A percentile compares a stretch with the other conserved stretches of the same genome.
Evolutionary conservation across 2,329 filamentous ascomycete genomes (phyloP).

Genomic region (Aureobasidium subglaciale): DNA sequence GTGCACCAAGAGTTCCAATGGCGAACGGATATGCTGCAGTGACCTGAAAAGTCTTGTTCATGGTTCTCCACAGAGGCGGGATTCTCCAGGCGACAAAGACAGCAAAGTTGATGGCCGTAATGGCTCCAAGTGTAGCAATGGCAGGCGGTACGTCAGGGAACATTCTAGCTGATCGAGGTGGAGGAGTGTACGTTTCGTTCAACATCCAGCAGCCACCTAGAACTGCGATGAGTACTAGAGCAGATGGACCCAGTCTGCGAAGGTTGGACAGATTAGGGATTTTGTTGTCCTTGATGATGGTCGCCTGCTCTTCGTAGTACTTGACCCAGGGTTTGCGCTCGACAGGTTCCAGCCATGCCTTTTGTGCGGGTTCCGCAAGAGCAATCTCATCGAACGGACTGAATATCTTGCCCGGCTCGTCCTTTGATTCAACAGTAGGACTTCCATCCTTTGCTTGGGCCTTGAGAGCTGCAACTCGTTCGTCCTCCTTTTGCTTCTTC

Average conservation of each 20-base stretch:
- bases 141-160: conserved; percentile 56
- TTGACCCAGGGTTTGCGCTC: conserved; percentile 30
- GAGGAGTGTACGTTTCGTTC: conserved; percentile 45
- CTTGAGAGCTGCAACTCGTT: conserved; percentile 13
- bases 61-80: conserved; percentile 56
- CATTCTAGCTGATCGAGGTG: conserved; percentile 43
- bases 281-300: conserved; percentile 27
- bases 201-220: conserved; percentile 29
- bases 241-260: conserved; percentile 40
- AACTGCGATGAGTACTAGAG: conserved; percentile 31
- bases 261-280: conserved; percentile 27
- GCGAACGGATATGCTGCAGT: conserved; percentile 59
- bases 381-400: conserved; percentile 13
- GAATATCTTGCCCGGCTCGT: conserved; percentile 3
- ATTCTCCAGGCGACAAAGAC: conserved; percentile 55
- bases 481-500: conserved; percentile 18
- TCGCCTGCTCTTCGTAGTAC: conserved; percentile 31
- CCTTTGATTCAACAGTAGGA: not conserved
- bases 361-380: conserved; percentile 10
- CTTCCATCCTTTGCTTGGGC: not conserved
- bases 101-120: conserved; percentile 54
- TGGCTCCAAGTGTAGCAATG: conserved; percentile 54
- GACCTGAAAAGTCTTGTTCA: conserved; percentile 64
- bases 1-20: conserved; percentile 53
- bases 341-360: conserved; percentile 25